Evolutionary conservation across 192 early-diverging fungal species (phyloP), one percentile per base, ranked within the genome.

Genomic region (Mortierella alpina): DNA sequence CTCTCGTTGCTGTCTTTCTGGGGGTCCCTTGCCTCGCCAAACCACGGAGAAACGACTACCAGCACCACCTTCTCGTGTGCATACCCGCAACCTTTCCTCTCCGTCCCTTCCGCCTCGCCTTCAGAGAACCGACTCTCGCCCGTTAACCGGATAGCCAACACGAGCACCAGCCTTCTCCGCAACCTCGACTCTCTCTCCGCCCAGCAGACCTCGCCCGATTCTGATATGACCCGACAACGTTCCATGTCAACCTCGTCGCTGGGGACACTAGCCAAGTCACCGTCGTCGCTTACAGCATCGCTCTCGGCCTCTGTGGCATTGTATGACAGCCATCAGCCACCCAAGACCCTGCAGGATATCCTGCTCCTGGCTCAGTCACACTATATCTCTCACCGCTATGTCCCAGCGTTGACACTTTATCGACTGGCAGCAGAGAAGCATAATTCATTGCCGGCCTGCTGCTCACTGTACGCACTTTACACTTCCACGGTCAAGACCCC

Each of bases 341-440:
- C 75, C 14, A 72, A 64, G 47, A 57, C 77, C 1, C 59, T 80
- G 1, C 77, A 80, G 48, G 77, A 80, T 23, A 80, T 80, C 31
- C 70, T 80, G 20, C 77, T 80, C 53, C 53, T 72, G 5, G 77
- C 77, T 10, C 77, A 80, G 42, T 80, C 77, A 8, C 70, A 80
- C 39, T 80, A 80, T 20, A 80, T 80, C 52, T 80, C 77, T 0
- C 77, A 80, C 20, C 77, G 77, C 6, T 80, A 80, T 51, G 65
- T 72, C 11, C 70, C 64, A 18, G 77, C 77, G 4, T 11, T 80
- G 49, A 63, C 70, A 0, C 55, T 80, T 7, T 80, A 80, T 55
- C 63, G 68, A 47, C 44, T 80, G 5, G 77, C 77, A 10, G 77
- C 65, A 18, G 77, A 80, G 20, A 50, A 58, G 15, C 77, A 80